Conservation (phyloP, 179 eudicot species). For the Corrigiola litoralis region DNA sequence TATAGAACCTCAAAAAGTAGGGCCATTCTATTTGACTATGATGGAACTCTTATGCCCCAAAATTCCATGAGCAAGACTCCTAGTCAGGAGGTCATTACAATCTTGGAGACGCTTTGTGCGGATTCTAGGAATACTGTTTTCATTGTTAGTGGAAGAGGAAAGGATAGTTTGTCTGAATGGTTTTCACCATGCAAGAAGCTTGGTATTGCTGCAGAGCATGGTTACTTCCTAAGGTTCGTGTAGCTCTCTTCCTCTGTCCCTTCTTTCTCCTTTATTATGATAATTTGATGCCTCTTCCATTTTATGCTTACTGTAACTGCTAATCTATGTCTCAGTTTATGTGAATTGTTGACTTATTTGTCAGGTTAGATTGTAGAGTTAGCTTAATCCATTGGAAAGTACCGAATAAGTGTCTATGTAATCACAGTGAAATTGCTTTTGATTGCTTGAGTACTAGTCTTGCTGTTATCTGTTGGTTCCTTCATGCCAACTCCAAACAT, state of each 20-base stretch:
- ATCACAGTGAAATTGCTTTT: too few species aligned
- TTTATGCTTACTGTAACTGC: too few species aligned
- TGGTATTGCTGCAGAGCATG: slow-evolving; percentile 96
- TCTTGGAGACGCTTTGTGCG: slow-evolving; percentile 54
- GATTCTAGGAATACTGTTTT: slow-evolving; percentile 65
- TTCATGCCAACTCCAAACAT: too few species aligned
- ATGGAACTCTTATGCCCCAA: slow-evolving; percentile 84
- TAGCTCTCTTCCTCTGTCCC: background rate
- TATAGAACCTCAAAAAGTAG: slow-evolving; percentile 59
- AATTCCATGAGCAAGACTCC: slow-evolving; percentile 58
- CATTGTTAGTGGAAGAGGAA: slow-evolving; percentile 87
- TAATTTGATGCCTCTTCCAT: background rate
- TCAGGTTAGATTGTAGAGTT: too few species aligned
- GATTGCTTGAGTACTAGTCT: too few species aligned
- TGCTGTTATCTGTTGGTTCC: too few species aligned
- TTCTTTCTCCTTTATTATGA: background rate
- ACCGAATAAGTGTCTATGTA: too few species aligned
- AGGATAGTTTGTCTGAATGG: slow-evolving; percentile 65
- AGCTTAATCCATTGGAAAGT: too few species aligned
- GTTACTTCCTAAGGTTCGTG: slow-evolving; percentile 73
- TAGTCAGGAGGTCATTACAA: slow-evolving; percentile 53
- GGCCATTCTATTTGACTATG: slow-evolving; percentile 83
- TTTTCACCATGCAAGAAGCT: slow-evolving; percentile 73
- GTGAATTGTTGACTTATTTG: too few species aligned
- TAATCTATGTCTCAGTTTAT: too few species aligned